A percentile compares a stretch with the other conserved stretches of the same genome.
These are phyloP conservation scores for Metschnikowia proteae DNA, from an alignment of 805 yeast species.

Conservation along the genomic window DNA sequence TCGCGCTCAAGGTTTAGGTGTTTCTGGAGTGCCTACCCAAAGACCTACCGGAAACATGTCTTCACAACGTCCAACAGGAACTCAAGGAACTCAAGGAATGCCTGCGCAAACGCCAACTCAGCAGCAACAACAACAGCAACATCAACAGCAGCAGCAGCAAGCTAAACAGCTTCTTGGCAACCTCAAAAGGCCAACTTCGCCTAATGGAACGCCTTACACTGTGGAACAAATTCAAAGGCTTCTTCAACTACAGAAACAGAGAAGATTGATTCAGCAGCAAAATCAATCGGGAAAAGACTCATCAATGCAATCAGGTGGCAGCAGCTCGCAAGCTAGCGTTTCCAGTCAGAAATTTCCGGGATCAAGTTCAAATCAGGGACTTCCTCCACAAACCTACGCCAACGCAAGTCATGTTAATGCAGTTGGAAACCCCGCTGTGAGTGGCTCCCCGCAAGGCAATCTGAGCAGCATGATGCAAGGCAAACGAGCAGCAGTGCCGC, in stretches of 20 bases:
- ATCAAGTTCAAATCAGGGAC: neutral
- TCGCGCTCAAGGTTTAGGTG: conserved; percentile 2
- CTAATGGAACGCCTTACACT: conserved; percentile 56
- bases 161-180: conserved; percentile 15
- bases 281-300: conserved; percentile 20
- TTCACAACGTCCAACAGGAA: conserved; percentile 2
- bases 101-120: neutral
- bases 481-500: conserved; percentile 8
- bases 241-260: conserved; percentile 49
- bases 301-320: neutral
- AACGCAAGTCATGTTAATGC: neutral
- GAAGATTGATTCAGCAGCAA: conserved; percentile 45
- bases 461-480: conserved; percentile 5
- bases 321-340: neutral
- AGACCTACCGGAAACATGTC: neutral
- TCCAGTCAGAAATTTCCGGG: neutral
- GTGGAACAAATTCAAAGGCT: conserved; percentile 60
- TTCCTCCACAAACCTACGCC: neutral
- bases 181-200: conserved; percentile 40
- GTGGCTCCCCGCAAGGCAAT: neutral
- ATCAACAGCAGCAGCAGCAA: neutral
- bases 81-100: conserved; percentile 1
- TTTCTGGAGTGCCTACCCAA: neutral
- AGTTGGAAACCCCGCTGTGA: neutral
- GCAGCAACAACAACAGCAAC: conserved; percentile 4